phyloP scores from a whole-genome alignment of 345 rosid species.

The Eutrema japonicum region DNA sequence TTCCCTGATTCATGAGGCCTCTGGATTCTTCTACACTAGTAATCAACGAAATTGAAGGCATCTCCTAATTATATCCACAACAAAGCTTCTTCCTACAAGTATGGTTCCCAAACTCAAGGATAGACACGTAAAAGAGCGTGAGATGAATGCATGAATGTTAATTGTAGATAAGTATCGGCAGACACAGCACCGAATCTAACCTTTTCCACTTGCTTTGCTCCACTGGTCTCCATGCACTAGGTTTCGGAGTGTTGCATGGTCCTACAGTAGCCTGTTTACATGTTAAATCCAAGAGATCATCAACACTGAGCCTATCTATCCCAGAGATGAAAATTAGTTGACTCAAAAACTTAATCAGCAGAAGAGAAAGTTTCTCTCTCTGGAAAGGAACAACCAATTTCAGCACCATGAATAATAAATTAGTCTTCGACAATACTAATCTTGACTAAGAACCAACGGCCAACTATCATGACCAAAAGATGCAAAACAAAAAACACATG shows the following conservation, averaged over 20 bases:
- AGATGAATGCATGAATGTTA: neutral
- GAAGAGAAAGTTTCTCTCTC: neutral
- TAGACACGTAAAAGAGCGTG: conserved; percentile 11
- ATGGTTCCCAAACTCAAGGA: conserved; percentile 30
- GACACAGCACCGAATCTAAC: conserved; percentile 49
- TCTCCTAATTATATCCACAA: conserved; percentile 1
- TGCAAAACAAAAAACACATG: neutral
- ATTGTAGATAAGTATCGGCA: conserved; percentile 5
- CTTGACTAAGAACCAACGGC: neutral
- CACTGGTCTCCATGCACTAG: conserved; percentile 93
- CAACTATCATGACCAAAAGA: conserved; percentile 19
- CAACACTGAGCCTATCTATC: conserved; percentile 29
- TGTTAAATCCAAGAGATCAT: conserved; percentile 34
- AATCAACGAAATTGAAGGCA: conserved; percentile 12
- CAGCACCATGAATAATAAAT: conserved; percentile 4
- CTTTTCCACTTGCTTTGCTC: conserved; percentile 98
- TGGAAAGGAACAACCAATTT: neutral
- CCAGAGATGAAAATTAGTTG: neutral
- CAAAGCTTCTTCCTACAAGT: conserved; percentile 12
- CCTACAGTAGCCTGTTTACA: conserved; percentile 87
- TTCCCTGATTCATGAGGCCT: conserved; percentile 15
- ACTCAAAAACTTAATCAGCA: neutral
- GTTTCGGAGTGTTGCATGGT: conserved; percentile 86
- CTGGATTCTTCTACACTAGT: conserved; percentile 1
- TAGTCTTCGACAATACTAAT: neutral